Base-by-base conservation (phyloP, 805 yeast genomes). In the Yamadazyma scolyti region DNA sequence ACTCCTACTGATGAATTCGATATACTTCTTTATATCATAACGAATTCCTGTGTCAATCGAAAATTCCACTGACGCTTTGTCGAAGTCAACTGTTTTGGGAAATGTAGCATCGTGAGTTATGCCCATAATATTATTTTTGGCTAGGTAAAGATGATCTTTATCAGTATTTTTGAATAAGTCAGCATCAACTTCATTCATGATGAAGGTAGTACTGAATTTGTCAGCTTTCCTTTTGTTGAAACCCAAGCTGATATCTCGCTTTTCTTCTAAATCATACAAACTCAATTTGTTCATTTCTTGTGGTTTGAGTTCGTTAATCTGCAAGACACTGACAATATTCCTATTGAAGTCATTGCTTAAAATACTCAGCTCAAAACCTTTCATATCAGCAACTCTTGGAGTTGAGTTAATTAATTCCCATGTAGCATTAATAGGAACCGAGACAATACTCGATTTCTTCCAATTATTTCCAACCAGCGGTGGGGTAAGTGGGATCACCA, bases 401-500 rank as follows among this genome's bases (percentile, higher is more conserved):
- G 46, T 36, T 8, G 61, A 48, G 30, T 69, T 58, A 28, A 46
- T 34, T 16, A 59, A 38, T 2, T 61, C 61, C 72, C 72, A 65
- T 6, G 62, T 34, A 3, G 67, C 55, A 35, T 61, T 61, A 2
- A 61, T 48, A 21, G 53, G 47, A 20, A 55, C 24, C 10, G 45
- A 30, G 10, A 44, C 14, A 5, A 36, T 34, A 26, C 47, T 36
- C 1, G 54, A 40, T 12, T 34, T 33, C 20, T 54, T 52, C 60
- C 62, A 54, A 27, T 31, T 28, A 18, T 43, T 42, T 4, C 26
- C 25, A 4, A 27, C 38, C 18, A 23, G 57, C 53, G 17, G 6
- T 4, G 20, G 9, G 2, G 28, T 42, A 7, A 84, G 16, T 0
- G 94, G 90, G 8, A 85, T 50, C 25, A 73, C 63, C 14, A 85